Percentiles rank a stretch among this genome's conserved stretches.
phyloP scores from a whole-genome alignment of 139 green algal genomes.

The Picochlorum sp. region DNA sequence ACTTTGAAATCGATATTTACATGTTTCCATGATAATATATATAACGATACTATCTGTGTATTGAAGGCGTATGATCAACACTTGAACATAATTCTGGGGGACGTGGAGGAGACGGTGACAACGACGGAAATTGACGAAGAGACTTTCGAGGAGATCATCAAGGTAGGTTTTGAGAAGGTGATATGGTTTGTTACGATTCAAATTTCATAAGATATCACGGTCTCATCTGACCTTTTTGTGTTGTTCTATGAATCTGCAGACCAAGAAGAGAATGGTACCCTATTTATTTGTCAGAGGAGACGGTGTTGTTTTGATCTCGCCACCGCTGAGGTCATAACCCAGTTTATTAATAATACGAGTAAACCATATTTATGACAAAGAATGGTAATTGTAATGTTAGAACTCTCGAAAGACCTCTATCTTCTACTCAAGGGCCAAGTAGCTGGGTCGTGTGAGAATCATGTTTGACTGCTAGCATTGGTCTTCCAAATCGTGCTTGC shows the following conservation, averaged over 20 bases:
- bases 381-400: no score
- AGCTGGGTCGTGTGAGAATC: no score
- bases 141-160: slow-evolving; percentile 99
- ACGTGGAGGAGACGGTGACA: slow-evolving; percentile 96
- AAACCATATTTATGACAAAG: no score
- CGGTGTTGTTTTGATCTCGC: slow-evolving; percentile 88
- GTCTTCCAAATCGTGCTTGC: no score
- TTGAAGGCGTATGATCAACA: slow-evolving; percentile 98
- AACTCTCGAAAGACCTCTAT: no score
- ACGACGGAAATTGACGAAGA: slow-evolving; percentile 95
- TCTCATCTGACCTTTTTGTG: background rate
- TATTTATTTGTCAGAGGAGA: slow-evolving; percentile 94
- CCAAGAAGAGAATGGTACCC: slow-evolving; percentile 73
- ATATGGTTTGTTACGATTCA: background rate
- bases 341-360: no score
- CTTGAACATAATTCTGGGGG: slow-evolving; percentile 98
- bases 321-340: slow-evolving; percentile 13
- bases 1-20: background rate
- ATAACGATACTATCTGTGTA: no score
- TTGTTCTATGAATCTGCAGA: slow-evolving; percentile 57
- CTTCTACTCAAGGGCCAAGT: no score
- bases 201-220: background rate
- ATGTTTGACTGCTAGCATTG: no score
- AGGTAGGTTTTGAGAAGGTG: slow-evolving; percentile 36
- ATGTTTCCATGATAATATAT: background rate